Percentiles rank a stretch among this genome's conserved stretches.
Evolutionary conservation across 176 grass and related monocot species (phyloP).

Genomic region (Phoenix dactylifera): DNA sequence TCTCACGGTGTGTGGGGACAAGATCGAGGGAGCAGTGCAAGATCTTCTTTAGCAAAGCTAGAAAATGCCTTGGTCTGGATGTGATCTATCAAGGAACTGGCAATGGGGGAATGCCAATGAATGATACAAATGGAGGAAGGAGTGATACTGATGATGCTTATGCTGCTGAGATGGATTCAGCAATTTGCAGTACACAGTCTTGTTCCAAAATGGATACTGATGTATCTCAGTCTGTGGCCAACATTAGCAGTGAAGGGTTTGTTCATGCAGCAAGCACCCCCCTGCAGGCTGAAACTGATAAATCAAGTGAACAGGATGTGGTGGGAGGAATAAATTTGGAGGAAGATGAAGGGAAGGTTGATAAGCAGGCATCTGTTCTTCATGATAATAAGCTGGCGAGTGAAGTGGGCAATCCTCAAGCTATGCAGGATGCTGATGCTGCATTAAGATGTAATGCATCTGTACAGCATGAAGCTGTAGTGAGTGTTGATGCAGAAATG

Average conservation of each 20-base stretch:
- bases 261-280: slow-evolving; percentile 7
- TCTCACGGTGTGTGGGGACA: slow-evolving; percentile 57
- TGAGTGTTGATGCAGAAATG: too few relatives aligned
- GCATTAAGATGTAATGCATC: neutral
- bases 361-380: slow-evolving; percentile 14
- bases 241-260: slow-evolving; percentile 18
- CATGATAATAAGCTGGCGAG: slow-evolving; percentile 9
- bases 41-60: slow-evolving; percentile 86
- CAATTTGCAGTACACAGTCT: slow-evolving; percentile 50
- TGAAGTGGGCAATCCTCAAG: slow-evolving; percentile 14
- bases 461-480: too few relatives aligned
- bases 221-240: slow-evolving; percentile 27
- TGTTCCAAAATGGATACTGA: slow-evolving; percentile 55
- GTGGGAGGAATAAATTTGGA: slow-evolving; percentile 11
- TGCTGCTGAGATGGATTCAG: slow-evolving; percentile 56
- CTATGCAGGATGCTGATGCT: slow-evolving; percentile 10
- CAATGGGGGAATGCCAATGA: slow-evolving; percentile 27
- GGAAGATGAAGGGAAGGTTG: slow-evolving; percentile 19
- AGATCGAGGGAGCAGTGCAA: slow-evolving; percentile 87
- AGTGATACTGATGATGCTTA: slow-evolving; percentile 64
- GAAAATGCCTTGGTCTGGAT: slow-evolving; percentile 79
- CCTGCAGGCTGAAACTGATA: slow-evolving; percentile 13
- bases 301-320: slow-evolving; percentile 16
- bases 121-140: slow-evolving; percentile 44
- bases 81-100: slow-evolving; percentile 37